These are phyloP conservation scores for Rubia yunnanensis DNA, from an alignment of 257 asterid species.

Conservation along the genomic window DNA sequence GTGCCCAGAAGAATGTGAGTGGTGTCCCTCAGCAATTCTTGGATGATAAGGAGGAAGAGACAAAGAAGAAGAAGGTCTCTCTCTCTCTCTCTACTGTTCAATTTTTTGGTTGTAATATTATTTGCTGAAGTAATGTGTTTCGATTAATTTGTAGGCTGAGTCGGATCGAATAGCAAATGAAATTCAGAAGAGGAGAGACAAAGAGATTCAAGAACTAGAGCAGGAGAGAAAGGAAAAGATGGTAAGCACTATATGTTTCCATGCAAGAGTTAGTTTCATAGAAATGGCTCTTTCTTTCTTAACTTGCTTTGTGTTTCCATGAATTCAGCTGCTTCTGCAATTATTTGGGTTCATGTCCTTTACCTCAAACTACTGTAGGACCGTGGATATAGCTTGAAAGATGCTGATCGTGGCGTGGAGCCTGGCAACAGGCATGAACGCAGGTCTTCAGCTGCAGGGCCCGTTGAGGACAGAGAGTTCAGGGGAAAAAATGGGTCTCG, in stretches of 20 bases:
- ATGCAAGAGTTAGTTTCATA: slow-evolving; percentile 35
- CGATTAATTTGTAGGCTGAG: slow-evolving; percentile 57
- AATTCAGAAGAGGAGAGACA: slow-evolving; percentile 72
- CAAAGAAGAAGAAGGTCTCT: slow-evolving; percentile 67
- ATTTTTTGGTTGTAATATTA: neutral
- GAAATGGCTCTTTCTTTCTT: slow-evolving; percentile 32
- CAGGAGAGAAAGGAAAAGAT: slow-evolving; percentile 49
- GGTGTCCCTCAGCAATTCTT: slow-evolving; percentile 96
- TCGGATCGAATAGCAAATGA: slow-evolving; percentile 71
- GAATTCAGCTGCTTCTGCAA: slow-evolving; percentile 96
- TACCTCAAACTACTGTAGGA: slow-evolving; percentile 99
- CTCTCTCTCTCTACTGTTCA: neutral
- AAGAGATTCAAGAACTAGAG: slow-evolving; percentile 56
- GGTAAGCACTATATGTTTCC: slow-evolving; percentile 52
- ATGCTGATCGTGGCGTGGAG: slow-evolving; percentile 33
- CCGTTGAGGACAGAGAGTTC: slow-evolving; percentile 39
- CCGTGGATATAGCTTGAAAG: slow-evolving; percentile 27
- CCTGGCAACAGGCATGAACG: slow-evolving; percentile 34
- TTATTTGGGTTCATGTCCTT: slow-evolving; percentile 96
- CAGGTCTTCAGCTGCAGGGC: slow-evolving; percentile 24
- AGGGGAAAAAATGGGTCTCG: slow-evolving; percentile 46
- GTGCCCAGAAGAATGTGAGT: slow-evolving; percentile 86
- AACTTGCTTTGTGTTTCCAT: slow-evolving; percentile 46
- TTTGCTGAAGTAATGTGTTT: slow-evolving; percentile 6
- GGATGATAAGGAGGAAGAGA: slow-evolving; percentile 97